These are phyloP conservation scores for Entoloma clypeatum DNA, from an alignment of 1,284 basidiomycete species.

Conservation along the genomic window DNA sequence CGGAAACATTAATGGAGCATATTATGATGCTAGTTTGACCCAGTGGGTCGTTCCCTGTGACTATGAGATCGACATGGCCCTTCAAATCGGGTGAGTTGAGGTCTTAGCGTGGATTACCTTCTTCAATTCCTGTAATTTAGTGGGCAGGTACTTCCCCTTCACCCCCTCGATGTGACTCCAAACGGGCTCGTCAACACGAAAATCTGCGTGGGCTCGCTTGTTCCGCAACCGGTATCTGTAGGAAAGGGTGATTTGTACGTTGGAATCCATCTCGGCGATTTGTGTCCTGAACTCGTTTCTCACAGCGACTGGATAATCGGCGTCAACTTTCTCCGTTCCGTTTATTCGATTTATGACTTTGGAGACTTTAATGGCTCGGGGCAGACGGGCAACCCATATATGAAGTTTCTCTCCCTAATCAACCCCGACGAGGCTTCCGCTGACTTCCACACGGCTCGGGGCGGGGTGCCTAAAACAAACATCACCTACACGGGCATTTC, in stretches of 20 bases:
- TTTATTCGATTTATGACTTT: constrained; percentile 85
- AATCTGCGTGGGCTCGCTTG: constrained; percentile 67
- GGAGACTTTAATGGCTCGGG: constrained; percentile 68
- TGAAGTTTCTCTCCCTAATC: constrained; percentile 66
- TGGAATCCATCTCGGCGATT: not conserved
- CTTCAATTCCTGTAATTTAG: no score
- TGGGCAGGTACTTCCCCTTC: constrained; percentile 63
- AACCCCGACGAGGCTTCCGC: constrained; percentile 64
- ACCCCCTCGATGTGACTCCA: constrained; percentile 70
- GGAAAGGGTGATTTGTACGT: constrained; percentile 62
- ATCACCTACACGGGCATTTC: constrained; percentile 64
- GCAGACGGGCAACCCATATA: constrained; percentile 68
- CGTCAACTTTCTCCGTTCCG: constrained; percentile 76
- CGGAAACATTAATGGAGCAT: constrained; percentile 53
- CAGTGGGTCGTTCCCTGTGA: constrained; percentile 71
- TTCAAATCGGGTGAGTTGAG: constrained; percentile 63
- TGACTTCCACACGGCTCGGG: constrained; percentile 65
- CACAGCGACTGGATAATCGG: constrained; percentile 76
- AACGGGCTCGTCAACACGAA: constrained; percentile 38
- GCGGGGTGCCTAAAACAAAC: constrained; percentile 56
- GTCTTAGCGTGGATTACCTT: no score
- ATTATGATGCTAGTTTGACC: constrained; percentile 44
- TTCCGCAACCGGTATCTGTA: constrained; percentile 56
- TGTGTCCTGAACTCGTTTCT: constrained; percentile 2
- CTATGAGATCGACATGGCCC: constrained; percentile 67